phyloP scores from a whole-genome alignment of 805 yeast genomes.

The Wickerhamiella sergipiensis region DNA sequence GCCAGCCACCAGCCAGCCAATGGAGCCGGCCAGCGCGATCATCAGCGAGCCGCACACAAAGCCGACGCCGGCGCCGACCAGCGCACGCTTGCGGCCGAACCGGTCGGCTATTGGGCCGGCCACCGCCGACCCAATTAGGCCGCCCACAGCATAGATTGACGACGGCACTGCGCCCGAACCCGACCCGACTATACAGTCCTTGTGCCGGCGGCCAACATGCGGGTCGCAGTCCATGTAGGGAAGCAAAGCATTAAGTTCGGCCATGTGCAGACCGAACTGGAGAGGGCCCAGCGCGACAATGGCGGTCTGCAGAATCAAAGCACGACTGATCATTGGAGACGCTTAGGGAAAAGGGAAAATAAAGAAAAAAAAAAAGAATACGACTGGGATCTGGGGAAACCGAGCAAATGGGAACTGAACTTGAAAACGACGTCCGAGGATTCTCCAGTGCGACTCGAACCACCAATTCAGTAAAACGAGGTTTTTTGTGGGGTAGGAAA shows the following conservation, averaged over 20 bases:
- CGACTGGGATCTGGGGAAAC: too few species aligned
- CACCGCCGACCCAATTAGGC: slow-evolving; percentile 56
- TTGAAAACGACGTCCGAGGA: too few species aligned
- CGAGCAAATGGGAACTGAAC: too few species aligned
- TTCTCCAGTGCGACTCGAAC: too few species aligned
- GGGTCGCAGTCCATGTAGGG: slow-evolving; percentile 44
- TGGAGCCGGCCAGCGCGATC: slow-evolving; percentile 37
- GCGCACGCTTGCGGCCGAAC: slow-evolving; percentile 47
- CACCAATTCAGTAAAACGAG: too few species aligned
- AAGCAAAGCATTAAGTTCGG: slow-evolving; percentile 87
- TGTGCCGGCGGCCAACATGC: slow-evolving; percentile 1
- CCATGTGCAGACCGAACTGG: slow-evolving; percentile 90
- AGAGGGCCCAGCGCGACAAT: slow-evolving; percentile 43
- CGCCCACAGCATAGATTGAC: slow-evolving; percentile 73
- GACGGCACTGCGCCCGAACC: slow-evolving; percentile 60
- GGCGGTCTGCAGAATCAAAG: neutral
- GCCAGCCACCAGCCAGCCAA: slow-evolving; percentile 40
- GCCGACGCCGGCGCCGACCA: slow-evolving; percentile 35
- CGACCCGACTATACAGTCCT: slow-evolving; percentile 44
- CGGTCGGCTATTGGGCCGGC: slow-evolving; percentile 53
- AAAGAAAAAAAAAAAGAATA: too few species aligned
- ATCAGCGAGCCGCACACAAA: slow-evolving; percentile 49
- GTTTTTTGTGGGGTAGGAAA: neutral
- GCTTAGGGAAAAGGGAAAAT: neutral
- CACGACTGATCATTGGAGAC: neutral